Evolutionary conservation across 1,139 yeast genomes (phyloP).

Genomic region (Blastobotrys indianensis): DNA sequence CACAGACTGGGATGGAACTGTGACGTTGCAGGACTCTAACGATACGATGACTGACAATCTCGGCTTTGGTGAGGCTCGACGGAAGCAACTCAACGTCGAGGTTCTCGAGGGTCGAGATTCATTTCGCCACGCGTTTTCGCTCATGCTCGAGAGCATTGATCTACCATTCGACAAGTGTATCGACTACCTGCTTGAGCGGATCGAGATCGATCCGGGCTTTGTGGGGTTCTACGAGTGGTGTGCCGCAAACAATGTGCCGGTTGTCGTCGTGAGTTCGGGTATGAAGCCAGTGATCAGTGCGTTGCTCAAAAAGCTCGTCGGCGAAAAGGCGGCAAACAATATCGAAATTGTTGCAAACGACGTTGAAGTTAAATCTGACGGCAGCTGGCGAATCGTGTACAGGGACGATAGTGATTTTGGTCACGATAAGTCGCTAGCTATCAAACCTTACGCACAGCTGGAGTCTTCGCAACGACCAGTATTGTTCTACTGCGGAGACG

Average conservation of each 20-base stretch:
- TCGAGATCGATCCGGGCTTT: slow-evolving; percentile 87
- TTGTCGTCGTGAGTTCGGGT: slow-evolving; percentile 74
- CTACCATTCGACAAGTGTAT: slow-evolving; percentile 81
- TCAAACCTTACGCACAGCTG: slow-evolving; percentile 53
- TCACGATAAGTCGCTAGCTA: slow-evolving; percentile 86
- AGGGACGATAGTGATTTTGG: slow-evolving; percentile 86
- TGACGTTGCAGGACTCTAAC: slow-evolving; percentile 86
- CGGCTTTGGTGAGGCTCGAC: slow-evolving; percentile 73
- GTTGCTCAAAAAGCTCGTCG: slow-evolving; percentile 65
- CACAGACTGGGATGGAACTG: slow-evolving; percentile 98
- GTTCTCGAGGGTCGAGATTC: slow-evolving; percentile 62
- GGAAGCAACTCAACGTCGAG: slow-evolving; percentile 63
- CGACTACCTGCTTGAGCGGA: slow-evolving; percentile 44
- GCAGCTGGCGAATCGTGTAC: slow-evolving; percentile 77
- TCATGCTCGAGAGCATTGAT: slow-evolving; percentile 74
- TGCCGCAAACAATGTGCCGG: slow-evolving; percentile 59
- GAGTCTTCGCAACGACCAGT: slow-evolving; percentile 43
- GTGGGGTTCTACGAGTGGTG: slow-evolving; percentile 78
- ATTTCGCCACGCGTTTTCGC: slow-evolving; percentile 72
- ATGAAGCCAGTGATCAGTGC: slow-evolving; percentile 89
- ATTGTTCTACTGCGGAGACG: slow-evolving; percentile 93
- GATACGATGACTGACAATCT: slow-evolving; percentile 82
- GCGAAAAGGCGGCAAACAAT: slow-evolving; percentile 63
- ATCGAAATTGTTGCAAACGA: slow-evolving; percentile 82
- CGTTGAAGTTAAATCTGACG: slow-evolving; percentile 52